Percentiles rank a stretch among this genome's conserved stretches.
Evolutionary conservation across 2,329 filamentous ascomycete species (phyloP).

Genomic region (Hypoxylon sp.): DNA sequence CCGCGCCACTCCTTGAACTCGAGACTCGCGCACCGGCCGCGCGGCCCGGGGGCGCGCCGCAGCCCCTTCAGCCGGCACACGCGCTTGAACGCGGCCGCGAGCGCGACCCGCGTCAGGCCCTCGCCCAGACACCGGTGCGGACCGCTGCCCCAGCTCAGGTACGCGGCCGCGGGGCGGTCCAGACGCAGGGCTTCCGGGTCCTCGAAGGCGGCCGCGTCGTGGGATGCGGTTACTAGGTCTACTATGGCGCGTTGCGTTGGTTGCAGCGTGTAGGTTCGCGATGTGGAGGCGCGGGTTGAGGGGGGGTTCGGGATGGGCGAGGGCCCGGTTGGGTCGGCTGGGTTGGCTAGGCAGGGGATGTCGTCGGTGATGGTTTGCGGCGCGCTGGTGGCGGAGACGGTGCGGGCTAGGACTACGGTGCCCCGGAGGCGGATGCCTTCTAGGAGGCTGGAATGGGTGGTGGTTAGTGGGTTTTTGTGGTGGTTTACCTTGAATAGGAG

Average conservation of each 20-base stretch:
- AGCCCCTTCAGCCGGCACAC: conserved; percentile 19
- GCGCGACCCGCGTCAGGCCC: conserved; percentile 23
- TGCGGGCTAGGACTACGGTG: conserved; percentile 59
- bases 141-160: conserved; percentile 26
- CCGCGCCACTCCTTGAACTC: conserved; percentile 34
- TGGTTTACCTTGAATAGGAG: no score
- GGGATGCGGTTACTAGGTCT: conserved; percentile 33
- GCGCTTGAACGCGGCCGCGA: conserved; percentile 28
- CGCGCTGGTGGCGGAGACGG: conserved; percentile 46
- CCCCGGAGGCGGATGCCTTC: conserved; percentile 64
- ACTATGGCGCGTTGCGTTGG: conserved; percentile 26
- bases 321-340: conserved; percentile 34
- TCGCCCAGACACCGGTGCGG: conserved; percentile 28
- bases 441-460: conserved; percentile 55
- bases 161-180: conserved; percentile 23
- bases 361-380: conserved; percentile 43
- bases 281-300: conserved; percentile 10
- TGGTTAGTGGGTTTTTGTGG: conserved; percentile 33
- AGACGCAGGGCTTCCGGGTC: conserved; percentile 27
- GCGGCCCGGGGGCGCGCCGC: conserved; percentile 22
- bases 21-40: conserved; percentile 22
- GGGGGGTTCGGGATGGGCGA: conserved; percentile 31
- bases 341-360: conserved; percentile 34
- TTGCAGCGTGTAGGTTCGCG: conserved; percentile 18
- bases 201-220: conserved; percentile 29